These are phyloP conservation scores for Aspergillus clavatus DNA, from an alignment of 2,329 filamentous ascomycete species.

Conservation along the genomic window DNA sequence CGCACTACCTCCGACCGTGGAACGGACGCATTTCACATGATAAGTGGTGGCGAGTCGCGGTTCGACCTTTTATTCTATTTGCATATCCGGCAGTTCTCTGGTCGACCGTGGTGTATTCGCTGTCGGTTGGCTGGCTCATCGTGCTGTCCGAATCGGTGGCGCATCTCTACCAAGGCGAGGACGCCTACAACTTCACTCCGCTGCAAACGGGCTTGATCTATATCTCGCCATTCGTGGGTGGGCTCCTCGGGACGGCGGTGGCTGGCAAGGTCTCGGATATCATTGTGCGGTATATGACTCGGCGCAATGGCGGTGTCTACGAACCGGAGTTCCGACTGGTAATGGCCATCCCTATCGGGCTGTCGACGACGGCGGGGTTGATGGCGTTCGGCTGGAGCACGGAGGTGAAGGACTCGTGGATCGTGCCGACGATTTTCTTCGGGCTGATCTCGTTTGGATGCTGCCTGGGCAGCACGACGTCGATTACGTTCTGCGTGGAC, in stretches of 20 bases:
- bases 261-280: constrained; percentile 84
- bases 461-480: constrained; percentile 79
- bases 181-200: constrained; percentile 73
- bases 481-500: constrained; percentile 92
- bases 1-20: constrained; percentile 68
- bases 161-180: constrained; percentile 66
- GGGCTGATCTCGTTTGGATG: constrained; percentile 90
- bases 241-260: constrained; percentile 83
- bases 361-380: constrained; percentile 76
- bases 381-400: constrained; percentile 98
- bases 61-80: constrained; percentile 79
- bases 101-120: constrained; percentile 78
- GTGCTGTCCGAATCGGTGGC: constrained; percentile 86
- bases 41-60: constrained; percentile 70
- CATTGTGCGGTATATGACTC: constrained; percentile 75
- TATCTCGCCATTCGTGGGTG: constrained; percentile 82
- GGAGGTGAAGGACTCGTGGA: constrained; percentile 69
- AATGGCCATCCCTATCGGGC: constrained; percentile 74
- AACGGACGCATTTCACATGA: constrained; percentile 74
- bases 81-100: constrained; percentile 85
- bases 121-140: constrained; percentile 92
- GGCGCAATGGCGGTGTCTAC: constrained; percentile 85
- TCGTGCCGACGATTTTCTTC: constrained; percentile 90
- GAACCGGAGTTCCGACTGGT: constrained; percentile 89
- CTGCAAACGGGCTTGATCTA: constrained; percentile 83